Evolutionary conservation across 176 grass and related monocot species (phyloP).

Genomic region (Areca catechu): DNA sequence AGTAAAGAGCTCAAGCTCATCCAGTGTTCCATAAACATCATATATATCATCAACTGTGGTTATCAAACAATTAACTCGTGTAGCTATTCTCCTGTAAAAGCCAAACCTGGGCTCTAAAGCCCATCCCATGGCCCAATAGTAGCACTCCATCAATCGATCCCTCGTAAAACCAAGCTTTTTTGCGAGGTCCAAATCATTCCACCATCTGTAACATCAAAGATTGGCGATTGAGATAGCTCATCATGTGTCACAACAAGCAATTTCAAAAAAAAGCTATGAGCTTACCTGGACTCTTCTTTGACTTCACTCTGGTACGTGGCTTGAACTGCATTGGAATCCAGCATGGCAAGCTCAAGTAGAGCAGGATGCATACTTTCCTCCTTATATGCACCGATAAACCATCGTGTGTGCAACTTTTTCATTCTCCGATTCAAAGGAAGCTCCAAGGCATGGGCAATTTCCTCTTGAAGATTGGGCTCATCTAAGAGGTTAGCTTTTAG

Average conservation of each 20-base stretch:
- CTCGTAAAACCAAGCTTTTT: constrained; percentile 28
- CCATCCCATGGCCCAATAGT: constrained; percentile 7
- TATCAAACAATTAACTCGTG: constrained; percentile 4
- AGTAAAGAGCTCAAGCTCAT: constrained; percentile 21
- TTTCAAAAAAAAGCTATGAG: neutral
- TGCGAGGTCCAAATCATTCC: constrained; percentile 25
- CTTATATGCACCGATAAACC: constrained; percentile 32
- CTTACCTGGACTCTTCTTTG: constrained; percentile 17
- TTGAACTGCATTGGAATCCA: constrained; percentile 40
- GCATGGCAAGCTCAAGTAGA: constrained; percentile 25
- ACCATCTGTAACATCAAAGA: constrained; percentile 33
- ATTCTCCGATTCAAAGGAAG: constrained; percentile 18
- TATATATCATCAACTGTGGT: constrained; percentile 26
- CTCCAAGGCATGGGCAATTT: neutral
- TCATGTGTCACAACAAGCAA: neutral
- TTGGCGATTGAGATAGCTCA: too few relatives aligned
- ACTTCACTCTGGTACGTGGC: constrained; percentile 26
- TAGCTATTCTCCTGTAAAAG: neutral
- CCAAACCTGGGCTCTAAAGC: constrained; percentile 10
- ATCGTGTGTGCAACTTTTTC: constrained; percentile 22
- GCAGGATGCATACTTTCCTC: neutral
- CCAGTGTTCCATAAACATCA: constrained; percentile 25
- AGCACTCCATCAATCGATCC: constrained; percentile 47
- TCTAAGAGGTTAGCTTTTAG: neutral
- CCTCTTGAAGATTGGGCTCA: neutral